Evolutionary conservation across 192 early-diverging fungal species (phyloP).

Genomic region (Backusella liffmaniae): DNA sequence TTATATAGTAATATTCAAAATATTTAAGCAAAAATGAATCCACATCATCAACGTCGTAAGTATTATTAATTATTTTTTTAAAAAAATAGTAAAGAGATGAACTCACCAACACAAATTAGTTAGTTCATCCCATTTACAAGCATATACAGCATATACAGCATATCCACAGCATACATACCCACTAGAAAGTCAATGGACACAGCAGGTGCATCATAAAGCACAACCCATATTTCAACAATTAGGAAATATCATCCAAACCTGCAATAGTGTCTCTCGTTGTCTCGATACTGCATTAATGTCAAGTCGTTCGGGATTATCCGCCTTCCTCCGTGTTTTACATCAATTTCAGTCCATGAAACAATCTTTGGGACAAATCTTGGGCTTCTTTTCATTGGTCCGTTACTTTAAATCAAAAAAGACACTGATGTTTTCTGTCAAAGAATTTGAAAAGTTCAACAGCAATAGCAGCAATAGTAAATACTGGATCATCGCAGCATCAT

Average conservation of each 20-base stretch:
- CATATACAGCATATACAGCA: neutral
- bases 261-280: neutral
- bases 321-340: neutral
- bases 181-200: neutral
- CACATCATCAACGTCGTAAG: neutral
- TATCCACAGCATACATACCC: neutral
- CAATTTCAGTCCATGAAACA: neutral
- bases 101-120: neutral
- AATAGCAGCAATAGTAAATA: neutral
- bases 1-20: neutral
- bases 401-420: neutral
- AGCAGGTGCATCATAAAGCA: neutral
- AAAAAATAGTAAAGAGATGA: neutral
- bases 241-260: neutral
- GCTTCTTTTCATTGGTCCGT: neutral
- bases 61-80: neutral
- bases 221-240: neutral
- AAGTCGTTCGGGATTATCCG: neutral
- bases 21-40: neutral
- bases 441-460: neutral
- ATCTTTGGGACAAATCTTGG: neutral
- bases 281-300: neutral
- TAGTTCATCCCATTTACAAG: neutral
- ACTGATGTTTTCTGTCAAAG: neutral
- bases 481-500: neutral